Percentiles rank a stretch among this genome's conserved stretches.
Evolutionary conservation across 2,329 filamentous ascomycete species (phyloP).

Genomic region (Sporothrix globosa): DNA sequence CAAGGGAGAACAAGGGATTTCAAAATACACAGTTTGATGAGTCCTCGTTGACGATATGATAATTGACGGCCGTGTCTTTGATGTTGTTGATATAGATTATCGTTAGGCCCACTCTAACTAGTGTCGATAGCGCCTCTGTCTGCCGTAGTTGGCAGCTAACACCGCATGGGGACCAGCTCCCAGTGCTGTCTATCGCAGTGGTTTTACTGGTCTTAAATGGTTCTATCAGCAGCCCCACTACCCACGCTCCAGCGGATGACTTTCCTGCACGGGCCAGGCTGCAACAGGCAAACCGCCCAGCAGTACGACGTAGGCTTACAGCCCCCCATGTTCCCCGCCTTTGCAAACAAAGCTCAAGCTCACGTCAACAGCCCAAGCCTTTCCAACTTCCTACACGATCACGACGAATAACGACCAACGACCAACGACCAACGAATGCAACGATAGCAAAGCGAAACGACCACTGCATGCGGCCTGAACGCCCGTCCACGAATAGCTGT

Average conservation of each 20-base stretch:
- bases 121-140: constrained; percentile 9
- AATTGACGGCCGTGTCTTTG: too few species aligned
- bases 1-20: too few species aligned
- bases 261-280: background rate
- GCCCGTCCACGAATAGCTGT: background rate
- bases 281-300: background rate
- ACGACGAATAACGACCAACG: background rate
- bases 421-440: background rate
- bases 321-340: constrained; percentile 2
- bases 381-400: background rate
- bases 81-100: background rate
- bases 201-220: background rate
- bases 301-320: background rate
- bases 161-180: background rate
- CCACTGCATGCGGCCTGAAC: background rate
- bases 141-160: background rate
- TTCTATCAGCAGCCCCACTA: constrained; percentile 17
- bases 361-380: background rate
- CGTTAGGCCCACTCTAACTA: background rate
- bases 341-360: background rate
- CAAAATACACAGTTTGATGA: too few species aligned
- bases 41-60: too few species aligned
- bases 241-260: background rate
- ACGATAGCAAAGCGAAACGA: background rate
- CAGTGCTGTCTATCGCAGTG: background rate